Evolutionary conservation across 257 asterid genomes (phyloP).

Genomic region (Gentiana dahurica): DNA sequence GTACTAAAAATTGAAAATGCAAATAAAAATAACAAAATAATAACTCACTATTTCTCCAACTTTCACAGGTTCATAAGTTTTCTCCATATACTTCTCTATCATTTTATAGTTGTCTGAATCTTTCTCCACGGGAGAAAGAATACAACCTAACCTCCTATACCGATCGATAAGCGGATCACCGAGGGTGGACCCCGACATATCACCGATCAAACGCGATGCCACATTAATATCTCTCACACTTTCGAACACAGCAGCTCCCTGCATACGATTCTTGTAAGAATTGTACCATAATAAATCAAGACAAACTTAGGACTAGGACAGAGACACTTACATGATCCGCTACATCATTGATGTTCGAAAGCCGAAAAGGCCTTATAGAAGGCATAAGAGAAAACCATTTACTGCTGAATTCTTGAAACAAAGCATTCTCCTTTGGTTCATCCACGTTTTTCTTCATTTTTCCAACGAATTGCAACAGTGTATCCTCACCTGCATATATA

Average conservation of each 20-base stretch:
- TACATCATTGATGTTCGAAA: constrained; percentile 39
- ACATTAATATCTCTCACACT: constrained; percentile 58
- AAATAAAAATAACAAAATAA: neutral
- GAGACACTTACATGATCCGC: constrained; percentile 61
- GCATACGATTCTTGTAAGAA: constrained; percentile 8
- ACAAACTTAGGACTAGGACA: no score
- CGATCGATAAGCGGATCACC: constrained; percentile 74
- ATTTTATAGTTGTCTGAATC: constrained; percentile 64
- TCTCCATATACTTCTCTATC: constrained; percentile 63
- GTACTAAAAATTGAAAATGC: no score
- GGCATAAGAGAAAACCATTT: constrained; percentile 72
- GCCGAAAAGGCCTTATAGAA: constrained; percentile 47
- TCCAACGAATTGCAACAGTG: constrained; percentile 27
- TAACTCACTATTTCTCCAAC: constrained; percentile 58
- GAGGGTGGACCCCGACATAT: constrained; percentile 54
- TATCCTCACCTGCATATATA: constrained; percentile 45
- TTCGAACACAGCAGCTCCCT: constrained; percentile 73
- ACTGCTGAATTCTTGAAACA: constrained; percentile 63
- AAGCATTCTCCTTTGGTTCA: constrained; percentile 22
- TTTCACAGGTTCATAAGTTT: constrained; percentile 65
- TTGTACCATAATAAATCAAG: neutral
- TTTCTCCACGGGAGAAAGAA: constrained; percentile 36
- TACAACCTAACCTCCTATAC: constrained; percentile 64
- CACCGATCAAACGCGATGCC: constrained; percentile 79
- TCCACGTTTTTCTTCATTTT: constrained; percentile 16